Percentiles rank a stretch among this genome's conserved stretches.
phyloP scores from a whole-genome alignment of 2,329 filamentous ascomycete genomes.

The Pseudodiploospora longispora region DNA sequence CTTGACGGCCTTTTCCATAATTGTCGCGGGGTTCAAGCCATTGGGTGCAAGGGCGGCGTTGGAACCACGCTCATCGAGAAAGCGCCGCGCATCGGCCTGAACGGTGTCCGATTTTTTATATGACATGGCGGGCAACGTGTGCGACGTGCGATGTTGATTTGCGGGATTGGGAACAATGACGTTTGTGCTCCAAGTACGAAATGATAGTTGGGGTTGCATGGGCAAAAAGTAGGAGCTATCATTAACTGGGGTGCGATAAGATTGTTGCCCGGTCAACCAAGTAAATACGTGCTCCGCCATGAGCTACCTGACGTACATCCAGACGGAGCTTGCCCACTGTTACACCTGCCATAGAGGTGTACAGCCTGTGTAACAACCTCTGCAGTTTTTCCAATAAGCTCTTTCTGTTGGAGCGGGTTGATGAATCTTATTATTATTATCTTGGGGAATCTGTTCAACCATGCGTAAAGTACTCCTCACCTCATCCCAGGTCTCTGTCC shows the following conservation, averaged over 20 bases:
- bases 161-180: not conserved
- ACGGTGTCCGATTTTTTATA: conserved; percentile 43
- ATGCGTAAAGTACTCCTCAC: conserved; percentile 51
- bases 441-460: conserved; percentile 1
- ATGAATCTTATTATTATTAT: not conserved
- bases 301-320: not conserved
- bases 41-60: conserved; percentile 67
- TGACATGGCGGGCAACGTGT: conserved; percentile 18
- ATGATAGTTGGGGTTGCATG: conserved; percentile 5
- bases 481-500: conserved; percentile 61
- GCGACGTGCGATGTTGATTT: too few relatives aligned
- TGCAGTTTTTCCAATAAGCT: too few relatives aligned
- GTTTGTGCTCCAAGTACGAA: conserved; percentile 1
- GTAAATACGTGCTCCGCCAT: conserved; percentile 11
- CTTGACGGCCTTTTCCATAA: conserved; percentile 90
- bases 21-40: conserved; percentile 87
- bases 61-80: conserved; percentile 88
- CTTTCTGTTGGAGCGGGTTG: too few relatives aligned
- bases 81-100: conserved; percentile 70
- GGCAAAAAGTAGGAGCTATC: too few relatives aligned
- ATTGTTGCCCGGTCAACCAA: conserved; percentile 36
- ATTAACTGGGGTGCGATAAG: conserved; percentile 23
- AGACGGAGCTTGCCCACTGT: conserved; percentile 5
- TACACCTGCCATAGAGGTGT: too few relatives aligned
- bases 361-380: too few relatives aligned